These are phyloP conservation scores for Trametopsis cervina DNA, from an alignment of 768 basidiomycete species.

Conservation along the genomic window DNA sequence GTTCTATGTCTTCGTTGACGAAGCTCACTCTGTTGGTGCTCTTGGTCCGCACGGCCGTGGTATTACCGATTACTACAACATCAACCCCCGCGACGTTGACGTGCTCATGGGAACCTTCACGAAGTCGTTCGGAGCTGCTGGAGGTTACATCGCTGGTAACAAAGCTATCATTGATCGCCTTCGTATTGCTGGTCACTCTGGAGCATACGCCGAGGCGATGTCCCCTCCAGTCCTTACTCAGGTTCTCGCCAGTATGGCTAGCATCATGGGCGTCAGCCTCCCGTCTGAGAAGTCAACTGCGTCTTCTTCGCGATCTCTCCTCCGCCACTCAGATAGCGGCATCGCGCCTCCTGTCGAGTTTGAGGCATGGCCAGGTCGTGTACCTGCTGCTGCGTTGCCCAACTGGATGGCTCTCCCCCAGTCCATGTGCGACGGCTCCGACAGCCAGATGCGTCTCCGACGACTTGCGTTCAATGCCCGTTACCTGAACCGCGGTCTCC, in stretches of 20 bases:
- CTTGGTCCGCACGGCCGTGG: constrained; percentile 93
- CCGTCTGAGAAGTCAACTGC: constrained; percentile 24
- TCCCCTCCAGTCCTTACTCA: constrained; percentile 88
- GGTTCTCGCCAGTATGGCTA: constrained; percentile 86
- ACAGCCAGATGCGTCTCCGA: constrained; percentile 76
- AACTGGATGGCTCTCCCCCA: constrained; percentile 74
- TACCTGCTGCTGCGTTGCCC: constrained; percentile 57
- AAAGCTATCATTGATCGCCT: constrained; percentile 77
- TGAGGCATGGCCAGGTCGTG: constrained; percentile 60
- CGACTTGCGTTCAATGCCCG: constrained; percentile 93
- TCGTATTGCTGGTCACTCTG: constrained; percentile 74
- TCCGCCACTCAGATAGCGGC: constrained; percentile 23
- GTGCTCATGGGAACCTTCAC: constrained; percentile 99
- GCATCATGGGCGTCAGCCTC: constrained; percentile 83
- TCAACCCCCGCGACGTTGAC: constrained; percentile 77
- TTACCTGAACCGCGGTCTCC: constrained; percentile 81
- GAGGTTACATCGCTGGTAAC: constrained; percentile 88
- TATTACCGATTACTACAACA: constrained; percentile 87
- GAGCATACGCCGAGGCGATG: constrained; percentile 86
- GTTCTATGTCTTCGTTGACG: constrained; percentile 96
- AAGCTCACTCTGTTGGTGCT: constrained; percentile 96
- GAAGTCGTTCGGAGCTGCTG: constrained; percentile 88
- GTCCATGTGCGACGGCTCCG: constrained; percentile 69
- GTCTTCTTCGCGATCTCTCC: constrained; percentile 27
- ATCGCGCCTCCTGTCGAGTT: constrained; percentile 31